Evolutionary conservation across 2,329 filamentous ascomycete genomes (phyloP), one percentile per base, ranked within the genome.

Genomic region (Fusarium duplospermum): DNA sequence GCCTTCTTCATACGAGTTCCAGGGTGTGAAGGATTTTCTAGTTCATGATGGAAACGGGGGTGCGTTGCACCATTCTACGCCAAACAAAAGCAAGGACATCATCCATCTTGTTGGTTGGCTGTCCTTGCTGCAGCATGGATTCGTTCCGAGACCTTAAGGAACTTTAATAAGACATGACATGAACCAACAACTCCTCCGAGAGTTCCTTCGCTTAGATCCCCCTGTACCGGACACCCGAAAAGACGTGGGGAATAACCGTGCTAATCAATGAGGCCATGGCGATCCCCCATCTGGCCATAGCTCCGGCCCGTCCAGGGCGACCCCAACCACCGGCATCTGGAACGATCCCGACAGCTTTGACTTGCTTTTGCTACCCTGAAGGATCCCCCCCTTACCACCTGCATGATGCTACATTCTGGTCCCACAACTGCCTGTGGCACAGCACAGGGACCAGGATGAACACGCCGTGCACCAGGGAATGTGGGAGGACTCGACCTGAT

Each of bases 391-490:
- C 47, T 52, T 52, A 31, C 47, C 27, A 29, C 47, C 24, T 52
- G 47, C 47, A 50, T 50, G 47, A 52, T 52, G 47, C 47, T 31
- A 52, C 24, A 27, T 18, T n/a, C 27, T 52, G 16, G 47, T 52
- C 47, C 47, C 47, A 47, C 42, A 47, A 47, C 47, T 52, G 24
- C 47, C 47, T 52, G 47, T 29, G 47, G 47, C 47, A 29, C 47
- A 52, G 47, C 47, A 29, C 24, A 52, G 14, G 47, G 47, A 52
- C 47, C 24, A 52, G 40, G 47, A 63, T 64, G 45, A 63, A 64
- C 67, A 66, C 38, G 52, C 63, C 62, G 64, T 61, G 13, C 9
- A 52, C 6, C 47, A 35, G 36, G 47, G 42, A 62, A 65, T 42
- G 16, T 52, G 22, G 47, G 47, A 52, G 24, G 47, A 52, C 47